Evolutionary conservation across 108 stramenopile genomes (phyloP).

Genomic region (Skeletonema costatum): DNA sequence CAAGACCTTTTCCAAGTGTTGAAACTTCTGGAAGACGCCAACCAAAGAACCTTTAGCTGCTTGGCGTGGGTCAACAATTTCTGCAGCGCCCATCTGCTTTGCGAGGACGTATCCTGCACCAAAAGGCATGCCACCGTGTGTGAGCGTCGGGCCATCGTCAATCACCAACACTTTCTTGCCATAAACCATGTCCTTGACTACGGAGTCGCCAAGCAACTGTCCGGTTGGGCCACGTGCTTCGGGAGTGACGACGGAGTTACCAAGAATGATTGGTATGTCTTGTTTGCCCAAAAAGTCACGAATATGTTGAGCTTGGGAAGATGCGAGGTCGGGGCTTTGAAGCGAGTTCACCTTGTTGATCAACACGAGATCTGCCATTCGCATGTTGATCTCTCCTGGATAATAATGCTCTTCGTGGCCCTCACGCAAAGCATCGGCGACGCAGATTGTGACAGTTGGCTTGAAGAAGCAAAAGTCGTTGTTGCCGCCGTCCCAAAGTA

Average conservation of each 20-base stretch:
- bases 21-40: slow-evolving; percentile 48
- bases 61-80: slow-evolving; percentile 59
- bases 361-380: slow-evolving; percentile 47
- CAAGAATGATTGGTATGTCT: slow-evolving; percentile 39
- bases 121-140: slow-evolving; percentile 62
- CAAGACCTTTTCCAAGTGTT: slow-evolving; percentile 43
- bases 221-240: slow-evolving; percentile 30
- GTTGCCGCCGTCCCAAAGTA: slow-evolving; percentile 65
- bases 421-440: slow-evolving; percentile 54
- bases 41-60: slow-evolving; percentile 50
- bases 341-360: slow-evolving; percentile 53
- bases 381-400: slow-evolving; percentile 52
- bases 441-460: slow-evolving; percentile 43
- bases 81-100: slow-evolving; percentile 44
- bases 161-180: slow-evolving; percentile 58
- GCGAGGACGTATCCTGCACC: slow-evolving; percentile 59
- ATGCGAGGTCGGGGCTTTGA: slow-evolving; percentile 20
- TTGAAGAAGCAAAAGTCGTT: slow-evolving; percentile 54
- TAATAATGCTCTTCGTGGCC: slow-evolving; percentile 51
- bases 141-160: slow-evolving; percentile 61
- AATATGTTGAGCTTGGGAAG: slow-evolving; percentile 39
- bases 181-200: slow-evolving; percentile 33
- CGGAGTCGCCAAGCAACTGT: slow-evolving; percentile 12
- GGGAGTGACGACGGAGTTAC: slow-evolving; percentile 38
- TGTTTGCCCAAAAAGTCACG: slow-evolving; percentile 18